These are phyloP conservation scores for Curvularia verruculosa DNA, from an alignment of 2,329 filamentous ascomycete genomes.

Conservation along the genomic window DNA sequence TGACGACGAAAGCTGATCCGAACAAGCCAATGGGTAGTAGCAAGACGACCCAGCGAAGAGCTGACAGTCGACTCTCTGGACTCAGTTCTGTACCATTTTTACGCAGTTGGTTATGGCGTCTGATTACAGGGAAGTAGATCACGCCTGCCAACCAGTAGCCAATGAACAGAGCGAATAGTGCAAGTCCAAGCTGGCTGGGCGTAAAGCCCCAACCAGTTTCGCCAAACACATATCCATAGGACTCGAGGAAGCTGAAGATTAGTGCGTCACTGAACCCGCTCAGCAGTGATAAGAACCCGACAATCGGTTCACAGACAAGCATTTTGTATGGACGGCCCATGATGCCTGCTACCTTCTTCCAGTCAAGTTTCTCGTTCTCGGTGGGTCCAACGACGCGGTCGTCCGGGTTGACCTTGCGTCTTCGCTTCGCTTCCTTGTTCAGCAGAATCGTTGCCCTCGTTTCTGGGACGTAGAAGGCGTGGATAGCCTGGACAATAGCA, in stretches of 20 bases:
- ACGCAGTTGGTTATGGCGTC: constrained; percentile 54
- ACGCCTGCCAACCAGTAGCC: constrained; percentile 69
- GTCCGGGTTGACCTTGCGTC: constrained; percentile 60
- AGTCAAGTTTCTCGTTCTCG: constrained; percentile 54
- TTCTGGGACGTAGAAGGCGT: constrained; percentile 74
- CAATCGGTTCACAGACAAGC: constrained; percentile 76
- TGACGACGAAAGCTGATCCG: constrained; percentile 65
- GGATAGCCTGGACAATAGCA: constrained; percentile 68
- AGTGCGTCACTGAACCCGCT: constrained; percentile 76
- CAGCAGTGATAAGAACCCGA: constrained; percentile 71
- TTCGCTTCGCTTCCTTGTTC: constrained; percentile 76
- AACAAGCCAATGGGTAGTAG: constrained; percentile 70
- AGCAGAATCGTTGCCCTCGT: constrained; percentile 77
- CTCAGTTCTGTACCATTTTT: constrained; percentile 56
- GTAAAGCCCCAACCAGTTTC: constrained; percentile 66
- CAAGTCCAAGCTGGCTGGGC: constrained; percentile 62
- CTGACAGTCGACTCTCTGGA: constrained; percentile 70
- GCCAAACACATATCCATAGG: constrained; percentile 69
- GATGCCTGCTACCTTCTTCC: constrained; percentile 51
- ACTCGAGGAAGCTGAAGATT: constrained; percentile 80
- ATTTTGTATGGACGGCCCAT: constrained; percentile 73
- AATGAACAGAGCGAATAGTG: constrained; percentile 64
- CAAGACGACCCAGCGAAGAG: constrained; percentile 66
- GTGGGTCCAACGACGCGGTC: constrained; percentile 69
- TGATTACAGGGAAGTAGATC: constrained; percentile 61